Base-by-base conservation (phyloP, 2,329 filamentous ascomycete genomes). In the Cladosporium sphaerospermum region DNA sequence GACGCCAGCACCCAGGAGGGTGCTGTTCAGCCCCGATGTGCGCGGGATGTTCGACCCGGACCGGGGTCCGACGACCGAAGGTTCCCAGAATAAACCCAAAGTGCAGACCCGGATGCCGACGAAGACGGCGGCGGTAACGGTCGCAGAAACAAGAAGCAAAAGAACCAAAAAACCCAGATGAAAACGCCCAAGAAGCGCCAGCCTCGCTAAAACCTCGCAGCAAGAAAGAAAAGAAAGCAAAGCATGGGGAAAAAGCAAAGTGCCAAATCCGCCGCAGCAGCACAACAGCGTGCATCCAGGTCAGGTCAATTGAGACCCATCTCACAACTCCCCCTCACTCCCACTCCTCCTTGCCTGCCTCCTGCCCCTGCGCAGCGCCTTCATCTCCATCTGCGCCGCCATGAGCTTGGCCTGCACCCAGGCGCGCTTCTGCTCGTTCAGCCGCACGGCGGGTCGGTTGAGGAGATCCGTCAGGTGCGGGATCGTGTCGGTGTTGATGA, bases 321-420 rank as follows among this genome's bases (percentile, higher is more conserved):
- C 23, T 28, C 23, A 45, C 43, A 37, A 36, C 31, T 42, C 43
- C 13, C 43, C 49, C 28, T 14, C 43, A 18, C 43, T n/a, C 7
- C 5, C 19, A 8, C 50, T 46, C 9, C 50, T 40, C 42, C 50
- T 41, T 23, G 41, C 43, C 50, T 43, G 40, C 50, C 50, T 45
- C 14, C 50, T 39, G 10, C 55, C 46, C 39, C 59, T 59, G 9
- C 63, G 52, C 57, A 74, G 70, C 50, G 68, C 64, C 52, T 71
- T 72, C 48, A 76, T 69, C 62, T 80, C 75, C 56, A 70, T 71
- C 60, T 80, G 77, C 2, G 75, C 72, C 52, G 79, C 77, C 75
- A 80, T 78, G 44, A 81, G 66, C 44, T 74, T 68, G 4, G 69
- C 70, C 59, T 80, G 78, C 10, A 80, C 72, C 75, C 76, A 80